Evolutionary conservation across 2,329 filamentous ascomycete species (phyloP).

Genomic region (Paecilomyces niveus): DNA sequence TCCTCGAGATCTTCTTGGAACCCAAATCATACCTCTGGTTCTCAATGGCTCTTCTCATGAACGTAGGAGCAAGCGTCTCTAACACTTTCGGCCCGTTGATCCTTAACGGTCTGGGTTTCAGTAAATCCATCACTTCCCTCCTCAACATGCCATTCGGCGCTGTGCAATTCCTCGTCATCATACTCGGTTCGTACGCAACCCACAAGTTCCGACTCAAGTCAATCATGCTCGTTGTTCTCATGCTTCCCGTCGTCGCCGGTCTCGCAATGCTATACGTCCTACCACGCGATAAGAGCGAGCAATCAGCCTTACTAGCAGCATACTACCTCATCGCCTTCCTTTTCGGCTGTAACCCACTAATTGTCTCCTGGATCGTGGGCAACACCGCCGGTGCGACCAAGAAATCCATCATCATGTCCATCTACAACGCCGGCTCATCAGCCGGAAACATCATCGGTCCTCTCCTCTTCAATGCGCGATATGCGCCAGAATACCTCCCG

Average conservation of each 20-base stretch:
- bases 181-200: slow-evolving; percentile 52
- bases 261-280: slow-evolving; percentile 50
- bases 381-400: slow-evolving; percentile 64
- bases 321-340: slow-evolving; percentile 63
- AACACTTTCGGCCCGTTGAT: slow-evolving; percentile 62
- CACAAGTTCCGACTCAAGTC: slow-evolving; percentile 53
- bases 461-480: slow-evolving; percentile 51
- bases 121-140: slow-evolving; percentile 51
- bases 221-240: slow-evolving; percentile 45
- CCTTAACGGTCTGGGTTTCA: slow-evolving; percentile 53
- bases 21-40: slow-evolving; percentile 53
- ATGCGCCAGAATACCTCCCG: slow-evolving; percentile 53
- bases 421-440: slow-evolving; percentile 57
- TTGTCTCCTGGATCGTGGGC: slow-evolving; percentile 62
- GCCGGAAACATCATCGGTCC: slow-evolving; percentile 63
- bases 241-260: slow-evolving; percentile 56
- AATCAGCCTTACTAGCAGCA: slow-evolving; percentile 47
- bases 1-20: slow-evolving; percentile 36
- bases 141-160: slow-evolving; percentile 63
- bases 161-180: slow-evolving; percentile 53
- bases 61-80: slow-evolving; percentile 57
- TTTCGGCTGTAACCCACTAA: slow-evolving; percentile 58
- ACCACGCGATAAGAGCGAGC: slow-evolving; percentile 32
- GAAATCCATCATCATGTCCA: slow-evolving; percentile 56
- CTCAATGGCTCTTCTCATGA: slow-evolving; percentile 54